Evolutionary conservation across 2,329 filamentous ascomycete genomes (phyloP), one percentile per base, ranked within the genome.

Genomic region (Phaeosphaeria sp.): DNA sequence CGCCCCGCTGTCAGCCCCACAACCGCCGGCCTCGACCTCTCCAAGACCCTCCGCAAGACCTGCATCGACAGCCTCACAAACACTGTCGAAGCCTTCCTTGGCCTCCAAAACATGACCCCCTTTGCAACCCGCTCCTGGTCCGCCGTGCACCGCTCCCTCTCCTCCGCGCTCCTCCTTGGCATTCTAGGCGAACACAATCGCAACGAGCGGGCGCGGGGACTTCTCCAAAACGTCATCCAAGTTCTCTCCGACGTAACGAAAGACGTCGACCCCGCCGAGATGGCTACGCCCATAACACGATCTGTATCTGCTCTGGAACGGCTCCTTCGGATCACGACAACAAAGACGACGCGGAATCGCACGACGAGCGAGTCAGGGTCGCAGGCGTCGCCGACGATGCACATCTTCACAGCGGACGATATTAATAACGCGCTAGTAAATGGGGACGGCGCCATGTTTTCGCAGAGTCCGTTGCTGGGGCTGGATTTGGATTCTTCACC

Each of bases 1-100:
- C 82, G 86, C 30, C 85, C 86, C 33, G 84, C 85, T 22, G 81
- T 89, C 66, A 87, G 85, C 65, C 80, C 83, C 10, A 77, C 79
- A 44, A 78, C 78, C 9, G 80, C 82, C 41, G 72, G 73, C 17
- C 67, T 77, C 50, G 80, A 81, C 44, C 71, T 81, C 42, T 78
- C 72, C 60, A 79, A 73, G 67, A 82, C 73, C 11, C 80, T 87
- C 68, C 82, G 83, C 44, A 80, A 81, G 52, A 81, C 83, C 55
- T 88, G 85, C 65, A 78, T 88, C 36, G 78, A 82, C 48, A 84
- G 82, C 60, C 76, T 88, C 4, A 81, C 84, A 63, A 80, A 79
- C 60, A 85, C 85, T 0, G 84, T 88, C 11, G 84, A 87, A 65
- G 84, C 85, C 0, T 89, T 87, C 69, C 81, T 88, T 2, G 86